Evolutionary conservation across 1,284 basidiomycete genomes (phyloP).

Genomic region (Tylopilus sp.): DNA sequence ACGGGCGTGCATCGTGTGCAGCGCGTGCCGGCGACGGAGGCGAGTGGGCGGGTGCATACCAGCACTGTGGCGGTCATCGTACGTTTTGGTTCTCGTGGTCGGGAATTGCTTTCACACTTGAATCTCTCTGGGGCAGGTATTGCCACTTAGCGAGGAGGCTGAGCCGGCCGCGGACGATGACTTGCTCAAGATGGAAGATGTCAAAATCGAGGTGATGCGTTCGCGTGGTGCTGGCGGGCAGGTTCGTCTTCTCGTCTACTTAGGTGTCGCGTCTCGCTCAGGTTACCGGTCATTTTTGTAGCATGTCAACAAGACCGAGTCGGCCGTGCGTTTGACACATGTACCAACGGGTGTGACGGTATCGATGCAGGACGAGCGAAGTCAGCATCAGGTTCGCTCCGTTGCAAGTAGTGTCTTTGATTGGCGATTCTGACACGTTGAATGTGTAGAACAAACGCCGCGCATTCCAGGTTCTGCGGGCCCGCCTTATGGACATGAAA

Average conservation of each 20-base stretch:
- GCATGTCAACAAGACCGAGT: conserved; percentile 99
- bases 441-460: conserved; percentile 83
- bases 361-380: conserved; percentile 98
- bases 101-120: background rate
- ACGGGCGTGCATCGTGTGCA: conserved; percentile 98
- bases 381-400: conserved; percentile 85
- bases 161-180: conserved; percentile 60
- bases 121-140: conserved; percentile 62
- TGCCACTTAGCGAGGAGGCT: conserved; percentile 79
- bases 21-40: conserved; percentile 91
- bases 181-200: conserved; percentile 86
- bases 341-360: conserved; percentile 94
- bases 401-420: background rate
- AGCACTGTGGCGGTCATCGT: conserved; percentile 93
- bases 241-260: conserved; percentile 51
- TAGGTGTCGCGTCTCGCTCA: conserved; percentile 12
- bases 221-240: conserved; percentile 97
- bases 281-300: conserved; percentile 43
- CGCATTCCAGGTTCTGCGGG: conserved; percentile 89
- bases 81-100: conserved; percentile 36
- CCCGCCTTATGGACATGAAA: conserved; percentile 86
- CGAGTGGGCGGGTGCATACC: conserved; percentile 90
- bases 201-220: conserved; percentile 94
- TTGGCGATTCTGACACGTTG: conserved; percentile 5
- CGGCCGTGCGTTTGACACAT: conserved; percentile 96